A percentile compares a stretch with the other conserved stretches of the same genome.
Conservation (phyloP, 2,329 filamentous ascomycete species). For the Talaromyces sp. region DNA sequence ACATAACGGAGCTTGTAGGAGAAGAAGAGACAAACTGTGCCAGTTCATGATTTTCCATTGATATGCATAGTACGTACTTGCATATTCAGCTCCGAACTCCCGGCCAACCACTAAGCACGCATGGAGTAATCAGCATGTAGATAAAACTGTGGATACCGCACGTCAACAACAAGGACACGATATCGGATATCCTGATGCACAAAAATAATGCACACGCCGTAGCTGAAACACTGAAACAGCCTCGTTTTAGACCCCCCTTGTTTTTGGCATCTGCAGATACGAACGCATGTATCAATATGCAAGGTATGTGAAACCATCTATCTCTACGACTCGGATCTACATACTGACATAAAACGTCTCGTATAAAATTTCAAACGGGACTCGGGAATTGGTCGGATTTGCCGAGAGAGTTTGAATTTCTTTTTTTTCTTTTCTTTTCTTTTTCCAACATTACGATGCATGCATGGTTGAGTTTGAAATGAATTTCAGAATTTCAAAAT, state of each 20-base stretch:
- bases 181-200: not conserved
- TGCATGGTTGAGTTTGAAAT: not conserved
- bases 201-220: not conserved
- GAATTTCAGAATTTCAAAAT: not conserved
- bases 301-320: not conserved
- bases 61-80: not conserved
- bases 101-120: too few relatives aligned
- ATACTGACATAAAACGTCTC: not conserved
- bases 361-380: not conserved
- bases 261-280: not conserved
- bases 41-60: not conserved
- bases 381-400: not conserved
- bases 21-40: not conserved
- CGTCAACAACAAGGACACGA: too few relatives aligned
- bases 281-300: not conserved
- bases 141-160: too few relatives aligned
- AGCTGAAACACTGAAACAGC: too few relatives aligned
- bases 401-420: not conserved
- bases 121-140: too few relatives aligned
- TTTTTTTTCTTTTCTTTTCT: not conserved
- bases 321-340: not conserved
- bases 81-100: not conserved
- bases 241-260: not conserved
- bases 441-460: not conserved
- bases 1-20: not conserved